Evolutionary conservation across 1,139 yeast genomes (phyloP), one percentile per base, ranked within the genome.

Genomic region (Hanseniaspora gamundiae): DNA sequence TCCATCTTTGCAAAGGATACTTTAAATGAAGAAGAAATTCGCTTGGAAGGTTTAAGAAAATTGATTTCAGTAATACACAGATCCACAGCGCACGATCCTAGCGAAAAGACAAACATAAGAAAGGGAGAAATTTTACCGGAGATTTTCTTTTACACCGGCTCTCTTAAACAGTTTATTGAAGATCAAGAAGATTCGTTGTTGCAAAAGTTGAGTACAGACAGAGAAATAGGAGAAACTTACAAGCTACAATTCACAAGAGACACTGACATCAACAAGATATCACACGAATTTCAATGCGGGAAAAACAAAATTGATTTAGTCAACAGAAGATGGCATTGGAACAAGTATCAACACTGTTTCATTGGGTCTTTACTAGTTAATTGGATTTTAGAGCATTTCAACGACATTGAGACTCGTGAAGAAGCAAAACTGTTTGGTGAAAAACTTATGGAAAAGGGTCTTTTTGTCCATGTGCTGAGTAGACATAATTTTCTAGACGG

Each of bases 321-420:
- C 1, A 95, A 87, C 55, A 69, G 97, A 52, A 74, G 80, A 26
- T 91, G 98, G 98, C 97, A 91, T 60, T 79, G 88, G 74, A 80
- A 79, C 50, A 67, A 73, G 10, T 94, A 86, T 60, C 69, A 72
- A 30, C 75, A 81, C 50, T 84, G 95, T 61, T 87, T 91, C 57
- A 62, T 85, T 28, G 97, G 97, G 0, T 76, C 78, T 51, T 95
- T 86, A 48, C 69, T 87, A 51, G 95, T 86, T 0, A 73, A 78
- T 19, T 91, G 97, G 96, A 58, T 88, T 44, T 67, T 83, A 35
- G 82, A 81, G 48, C 76, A 79, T 48, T 82, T 87, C 56, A 77
- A 74, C 24, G 97, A 87, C 55, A 78, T 91, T 39, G 76, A 78
- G 41, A 76, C 82, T 0, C 67, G 93, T 48, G 96, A 86, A 27